Percentiles rank a stretch among this genome's conserved stretches.
Evolutionary conservation across 2,329 filamentous ascomycete genomes (phyloP).

Genomic region (Leptodontidium sp.): DNA sequence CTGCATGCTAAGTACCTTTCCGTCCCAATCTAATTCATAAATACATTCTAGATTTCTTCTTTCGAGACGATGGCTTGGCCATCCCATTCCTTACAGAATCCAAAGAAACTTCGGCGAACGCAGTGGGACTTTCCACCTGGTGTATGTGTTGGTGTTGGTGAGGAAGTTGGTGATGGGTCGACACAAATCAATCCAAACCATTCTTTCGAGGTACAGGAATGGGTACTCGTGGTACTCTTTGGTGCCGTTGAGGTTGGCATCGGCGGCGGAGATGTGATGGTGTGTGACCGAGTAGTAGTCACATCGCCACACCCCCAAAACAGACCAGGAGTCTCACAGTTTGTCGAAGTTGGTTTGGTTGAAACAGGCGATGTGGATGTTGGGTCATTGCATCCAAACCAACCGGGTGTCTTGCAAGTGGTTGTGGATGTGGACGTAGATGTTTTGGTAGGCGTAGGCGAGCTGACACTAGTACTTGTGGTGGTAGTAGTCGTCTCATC

Average conservation of each 20-base stretch:
- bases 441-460: constrained; percentile 39
- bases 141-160: constrained; percentile 31
- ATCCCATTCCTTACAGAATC: constrained; percentile 43
- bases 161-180: constrained; percentile 39
- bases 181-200: constrained; percentile 45
- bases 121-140: constrained; percentile 36
- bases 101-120: constrained; percentile 40
- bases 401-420: constrained; percentile 53
- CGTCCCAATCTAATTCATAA: constrained; percentile 28
- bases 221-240: constrained; percentile 37
- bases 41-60: constrained; percentile 44
- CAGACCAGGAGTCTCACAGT: constrained; percentile 62
- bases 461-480: constrained; percentile 45
- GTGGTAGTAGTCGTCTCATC: constrained; percentile 56
- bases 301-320: constrained; percentile 64
- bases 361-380: constrained; percentile 50
- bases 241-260: constrained; percentile 35
- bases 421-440: constrained; percentile 40
- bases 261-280: constrained; percentile 48
- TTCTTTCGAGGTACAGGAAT: constrained; percentile 40
- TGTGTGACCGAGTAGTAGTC: constrained; percentile 47
- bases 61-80: constrained; percentile 23
- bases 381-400: constrained; percentile 59
- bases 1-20: not conserved
- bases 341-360: constrained; percentile 45